Percentiles rank a stretch among this genome's conserved stretches.
These are phyloP conservation scores for Friedmanniomyces simplex DNA, from an alignment of 495 filamentous ascomycete genomes.

Conservation along the genomic window DNA sequence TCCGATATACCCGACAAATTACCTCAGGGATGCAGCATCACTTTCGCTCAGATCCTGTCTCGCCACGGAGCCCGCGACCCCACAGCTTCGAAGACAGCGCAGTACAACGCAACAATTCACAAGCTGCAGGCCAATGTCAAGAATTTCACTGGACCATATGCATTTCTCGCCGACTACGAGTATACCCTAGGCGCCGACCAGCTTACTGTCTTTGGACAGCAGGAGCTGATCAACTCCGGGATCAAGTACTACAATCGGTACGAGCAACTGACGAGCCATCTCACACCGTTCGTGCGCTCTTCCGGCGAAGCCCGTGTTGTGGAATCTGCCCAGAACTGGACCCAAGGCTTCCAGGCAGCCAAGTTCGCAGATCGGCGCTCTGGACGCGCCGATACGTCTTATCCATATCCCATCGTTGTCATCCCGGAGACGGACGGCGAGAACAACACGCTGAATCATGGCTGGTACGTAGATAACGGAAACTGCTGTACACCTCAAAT, in stretches of 20 bases:
- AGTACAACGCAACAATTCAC: slow-evolving; percentile 47
- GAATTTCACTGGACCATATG: slow-evolving; percentile 45
- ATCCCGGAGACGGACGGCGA: slow-evolving; percentile 57
- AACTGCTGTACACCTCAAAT: background rate
- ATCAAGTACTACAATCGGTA: slow-evolving; percentile 64
- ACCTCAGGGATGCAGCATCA: slow-evolving; percentile 56
- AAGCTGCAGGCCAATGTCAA: slow-evolving; percentile 49
- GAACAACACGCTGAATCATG: slow-evolving; percentile 72
- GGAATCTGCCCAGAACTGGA: slow-evolving; percentile 60
- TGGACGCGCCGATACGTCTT: slow-evolving; percentile 15
- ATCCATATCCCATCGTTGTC: slow-evolving; percentile 48
- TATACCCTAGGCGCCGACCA: slow-evolving; percentile 68
- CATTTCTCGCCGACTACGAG: slow-evolving; percentile 56
- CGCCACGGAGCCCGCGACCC: slow-evolving; percentile 80
- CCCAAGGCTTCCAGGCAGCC: slow-evolving; percentile 55
- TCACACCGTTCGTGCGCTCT: slow-evolving; percentile 60
- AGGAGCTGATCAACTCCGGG: slow-evolving; percentile 66
- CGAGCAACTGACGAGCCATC: slow-evolving; percentile 39
- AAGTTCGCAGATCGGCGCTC: slow-evolving; percentile 26
- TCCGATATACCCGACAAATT: slow-evolving; percentile 47
- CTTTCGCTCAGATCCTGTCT: slow-evolving; percentile 68
- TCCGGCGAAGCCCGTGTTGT: slow-evolving; percentile 63
- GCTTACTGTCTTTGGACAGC: slow-evolving; percentile 60
- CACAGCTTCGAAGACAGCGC: slow-evolving; percentile 47
- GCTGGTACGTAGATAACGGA: slow-evolving; percentile 16